Conservation (phyloP, 805 yeast genomes). For the Pichia eremophila region DNA sequence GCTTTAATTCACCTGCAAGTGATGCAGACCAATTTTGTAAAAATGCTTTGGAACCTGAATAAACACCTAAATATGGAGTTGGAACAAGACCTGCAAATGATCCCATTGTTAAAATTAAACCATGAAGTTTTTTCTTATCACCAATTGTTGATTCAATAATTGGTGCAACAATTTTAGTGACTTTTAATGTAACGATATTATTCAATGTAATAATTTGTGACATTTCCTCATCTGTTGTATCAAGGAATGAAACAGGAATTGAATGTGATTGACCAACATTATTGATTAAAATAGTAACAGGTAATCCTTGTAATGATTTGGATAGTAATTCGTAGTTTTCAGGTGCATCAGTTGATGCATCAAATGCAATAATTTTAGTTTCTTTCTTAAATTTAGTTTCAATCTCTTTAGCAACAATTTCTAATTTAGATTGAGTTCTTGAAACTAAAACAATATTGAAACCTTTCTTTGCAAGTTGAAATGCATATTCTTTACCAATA, state of each 20-base stretch:
- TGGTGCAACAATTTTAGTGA: constrained; percentile 77
- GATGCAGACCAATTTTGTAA: constrained; percentile 90
- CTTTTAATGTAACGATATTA: constrained; percentile 71
- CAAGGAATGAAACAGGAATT: constrained; percentile 87
- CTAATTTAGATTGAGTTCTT: constrained; percentile 73
- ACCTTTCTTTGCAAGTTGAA: constrained; percentile 77
- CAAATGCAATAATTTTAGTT: constrained; percentile 65
- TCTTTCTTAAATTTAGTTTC: constrained; percentile 48
- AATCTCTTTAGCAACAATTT: constrained; percentile 53
- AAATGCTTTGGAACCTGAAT: constrained; percentile 94
- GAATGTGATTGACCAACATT: constrained; percentile 94
- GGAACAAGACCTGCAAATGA: constrained; percentile 94
- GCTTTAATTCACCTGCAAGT: constrained; percentile 71
- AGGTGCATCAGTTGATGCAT: constrained; percentile 56
- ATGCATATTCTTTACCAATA: constrained; percentile 85
- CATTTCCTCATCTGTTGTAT: constrained; percentile 68
- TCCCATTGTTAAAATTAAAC: constrained; percentile 88
- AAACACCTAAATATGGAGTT: constrained; percentile 84
- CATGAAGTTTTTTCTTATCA: constrained; percentile 34
- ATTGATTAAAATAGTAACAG: constrained; percentile 71
- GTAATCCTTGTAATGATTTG: constrained; percentile 38
- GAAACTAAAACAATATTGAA: constrained; percentile 78
- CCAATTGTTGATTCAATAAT: constrained; percentile 45
- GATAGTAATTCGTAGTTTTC: constrained; percentile 47
- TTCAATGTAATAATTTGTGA: constrained; percentile 76